Evolutionary conservation across 2,329 filamentous ascomycete species (phyloP).

Genomic region (Penicillium janthinellum): DNA sequence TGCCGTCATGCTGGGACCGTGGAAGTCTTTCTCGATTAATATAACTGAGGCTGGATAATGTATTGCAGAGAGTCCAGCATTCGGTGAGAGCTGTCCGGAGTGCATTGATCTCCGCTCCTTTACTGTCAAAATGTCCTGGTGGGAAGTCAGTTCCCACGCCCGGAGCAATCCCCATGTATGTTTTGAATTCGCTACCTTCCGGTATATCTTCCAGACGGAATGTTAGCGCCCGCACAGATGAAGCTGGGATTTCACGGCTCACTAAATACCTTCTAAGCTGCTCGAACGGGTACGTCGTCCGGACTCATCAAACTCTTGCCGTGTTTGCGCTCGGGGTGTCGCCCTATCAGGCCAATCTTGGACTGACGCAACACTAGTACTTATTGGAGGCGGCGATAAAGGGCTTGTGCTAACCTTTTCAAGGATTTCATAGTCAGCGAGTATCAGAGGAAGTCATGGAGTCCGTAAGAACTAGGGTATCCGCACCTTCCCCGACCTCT

Average conservation of each 20-base stretch:
- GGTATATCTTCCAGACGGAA: slow-evolving; percentile 33
- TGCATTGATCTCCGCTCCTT: slow-evolving; percentile 62
- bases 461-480: background rate
- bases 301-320: slow-evolving; percentile 68
- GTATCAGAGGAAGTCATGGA: no score
- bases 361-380: slow-evolving; percentile 70
- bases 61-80: slow-evolving; percentile 94
- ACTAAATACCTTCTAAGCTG: slow-evolving; percentile 71
- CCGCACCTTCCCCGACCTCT: slow-evolving; percentile 21
- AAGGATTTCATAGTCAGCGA: background rate
- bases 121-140: slow-evolving; percentile 49
- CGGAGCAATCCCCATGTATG: background rate
- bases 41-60: slow-evolving; percentile 79
- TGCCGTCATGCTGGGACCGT: slow-evolving; percentile 71
- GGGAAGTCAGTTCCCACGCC: slow-evolving; percentile 24
- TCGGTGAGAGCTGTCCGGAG: slow-evolving; percentile 78
- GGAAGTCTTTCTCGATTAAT: slow-evolving; percentile 80
- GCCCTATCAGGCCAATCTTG: slow-evolving; percentile 68
- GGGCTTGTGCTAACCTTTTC: slow-evolving; percentile 39
- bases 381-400: slow-evolving; percentile 70
- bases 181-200: slow-evolving; percentile 26
- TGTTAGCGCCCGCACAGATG: slow-evolving; percentile 13
- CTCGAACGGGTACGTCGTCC: slow-evolving; percentile 61
- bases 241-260: slow-evolving; percentile 34
- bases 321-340: slow-evolving; percentile 81